Evolutionary conservation across 2,329 filamentous ascomycete genomes (phyloP).

Genomic region (Basipetospora chlamydospora): DNA sequence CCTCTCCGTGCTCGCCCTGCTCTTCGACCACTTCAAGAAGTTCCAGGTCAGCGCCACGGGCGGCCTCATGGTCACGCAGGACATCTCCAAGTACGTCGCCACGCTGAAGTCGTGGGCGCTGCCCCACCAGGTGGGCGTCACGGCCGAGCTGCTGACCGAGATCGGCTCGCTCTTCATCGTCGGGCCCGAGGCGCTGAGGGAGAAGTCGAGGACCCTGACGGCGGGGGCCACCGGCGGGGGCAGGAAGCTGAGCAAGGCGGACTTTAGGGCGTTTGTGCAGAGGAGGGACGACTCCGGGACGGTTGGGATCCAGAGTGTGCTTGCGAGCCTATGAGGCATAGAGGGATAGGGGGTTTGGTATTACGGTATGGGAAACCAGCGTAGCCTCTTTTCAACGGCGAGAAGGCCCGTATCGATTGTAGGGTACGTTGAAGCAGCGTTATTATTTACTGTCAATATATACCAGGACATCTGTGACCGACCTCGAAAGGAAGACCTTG

Average conservation of each 20-base stretch:
- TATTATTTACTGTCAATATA: no score
- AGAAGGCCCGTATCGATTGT: no score
- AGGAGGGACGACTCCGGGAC: constrained; percentile 72
- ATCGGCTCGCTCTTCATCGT: constrained; percentile 95
- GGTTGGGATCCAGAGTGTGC: constrained; percentile 67
- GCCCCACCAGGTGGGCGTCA: constrained; percentile 49
- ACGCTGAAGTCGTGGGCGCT: constrained; percentile 73
- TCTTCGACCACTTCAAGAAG: constrained; percentile 88
- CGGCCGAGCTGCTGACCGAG: constrained; percentile 78
- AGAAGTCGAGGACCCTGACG: constrained; percentile 49
- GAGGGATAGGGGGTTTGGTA: no score
- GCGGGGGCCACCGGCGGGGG: constrained; percentile 25
- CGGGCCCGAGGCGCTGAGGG: constrained; percentile 60
- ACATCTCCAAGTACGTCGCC: constrained; percentile 85
- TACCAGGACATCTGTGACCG: no score
- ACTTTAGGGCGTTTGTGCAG: constrained; percentile 73
- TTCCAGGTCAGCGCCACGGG: constrained; percentile 89
- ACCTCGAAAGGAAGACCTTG: no score
- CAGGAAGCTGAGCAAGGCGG: constrained; percentile 47
- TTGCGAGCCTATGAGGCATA: constrained; percentile 42
- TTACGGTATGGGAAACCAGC: no score
- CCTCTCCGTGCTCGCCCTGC: constrained; percentile 57
- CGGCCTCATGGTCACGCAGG: constrained; percentile 88
- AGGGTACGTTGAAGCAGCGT: no score
- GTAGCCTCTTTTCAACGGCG: no score